Base-by-base conservation (phyloP, 2,329 filamentous ascomycete species). In the Penicillium sp. region DNA sequence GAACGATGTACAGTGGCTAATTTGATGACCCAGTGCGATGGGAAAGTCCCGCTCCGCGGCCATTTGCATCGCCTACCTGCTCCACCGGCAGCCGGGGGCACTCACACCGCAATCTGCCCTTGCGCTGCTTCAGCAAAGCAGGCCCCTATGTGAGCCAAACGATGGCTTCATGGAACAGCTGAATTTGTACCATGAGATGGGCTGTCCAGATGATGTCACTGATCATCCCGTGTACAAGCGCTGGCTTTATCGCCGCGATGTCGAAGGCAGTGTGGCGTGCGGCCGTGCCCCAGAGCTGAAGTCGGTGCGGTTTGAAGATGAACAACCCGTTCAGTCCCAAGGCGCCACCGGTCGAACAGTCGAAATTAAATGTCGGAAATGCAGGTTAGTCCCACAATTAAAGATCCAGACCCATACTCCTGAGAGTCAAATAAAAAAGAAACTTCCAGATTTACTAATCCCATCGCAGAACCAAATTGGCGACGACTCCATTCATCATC, bases 41-140 rank as follows among this genome's bases (percentile, higher is more conserved):
- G 93, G 93, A 46, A 95, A 94, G 72, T 96, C 90, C 31, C 87
- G 93, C 52, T 97, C 91, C 42, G 87, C 91, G 57, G 84, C 88
- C 29, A 81, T 87, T 57, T 79, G 88, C 48, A 79, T 94, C 51
- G 91, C 93, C 53, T 97, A 90, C 69, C 75, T 97, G 44, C 84
- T 97, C 68, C 75, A 78, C 56, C 61, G 55, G 45, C 61, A 70
- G 56, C 83, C 80, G 69, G 79, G 78, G 59, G 76, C 81, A 58
- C 71, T 78, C 58, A 74, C 72, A 57, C 73, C 78, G 50, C 66
- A 75, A 57, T 81, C 85, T 40, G 89, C 90, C 2, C 73, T 97
- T 43, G 74, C 76, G 24, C 77, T 84, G 57, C 75, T 97, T 44
- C 81, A 83, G 46, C 72, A 84, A 64, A 79, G 78, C 38, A 82